Evolutionary conservation across 192 early-diverging fungal genomes (phyloP), one percentile per base, ranked within the genome.

Genomic region (Coemansia umbellata): DNA sequence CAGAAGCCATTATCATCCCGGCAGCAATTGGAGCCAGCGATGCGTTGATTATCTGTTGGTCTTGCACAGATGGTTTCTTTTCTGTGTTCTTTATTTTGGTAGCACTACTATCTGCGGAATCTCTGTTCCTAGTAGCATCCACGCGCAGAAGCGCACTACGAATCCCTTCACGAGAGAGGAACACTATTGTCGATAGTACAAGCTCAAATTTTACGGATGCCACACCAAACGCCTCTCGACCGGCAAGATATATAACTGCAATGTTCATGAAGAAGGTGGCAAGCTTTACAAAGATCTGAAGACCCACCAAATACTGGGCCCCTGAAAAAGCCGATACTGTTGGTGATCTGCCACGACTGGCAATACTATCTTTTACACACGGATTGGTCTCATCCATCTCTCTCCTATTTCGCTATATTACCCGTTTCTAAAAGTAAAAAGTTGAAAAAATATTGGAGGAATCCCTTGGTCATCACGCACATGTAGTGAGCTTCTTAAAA

Each of bases 191-290:
- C n/a, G 90, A 84, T 8, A 89, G 78, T 13, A 94, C 62, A 11
- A 98, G 80, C 70, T 98, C 93, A 23, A 96, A 71, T 31, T 88
- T 77, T 9, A 92, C 87, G 2, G 85, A 84, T 0, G 90, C 91
- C 7, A 94, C 80, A 0, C 94, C 94, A 36, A 96, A 81, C 8
- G 87, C 85, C 21, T 81, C 65, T 10, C 85, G 80, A 8, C 85
- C 79, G 8, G 88, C 84, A 44, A 81, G 82, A 14, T 87, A 84
- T 19, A 91, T 61, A 0, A 93, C 78, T 37, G 90, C 61, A 47
- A 89, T 86, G 73, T 94, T 91, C 18, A 92, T 74, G 18, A 78
- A 51, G 64, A 98, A 96, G 0, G 96, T 95, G 15, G 83, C 60
- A 55, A 90, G 71, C 7, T 85, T 72, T 1, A 88, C 85, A 40